A percentile compares a stretch with the other conserved stretches of the same genome.
These are phyloP conservation scores for Xylaria digitata DNA, from an alignment of 2,329 filamentous ascomycete species.

Conservation along the genomic window DNA sequence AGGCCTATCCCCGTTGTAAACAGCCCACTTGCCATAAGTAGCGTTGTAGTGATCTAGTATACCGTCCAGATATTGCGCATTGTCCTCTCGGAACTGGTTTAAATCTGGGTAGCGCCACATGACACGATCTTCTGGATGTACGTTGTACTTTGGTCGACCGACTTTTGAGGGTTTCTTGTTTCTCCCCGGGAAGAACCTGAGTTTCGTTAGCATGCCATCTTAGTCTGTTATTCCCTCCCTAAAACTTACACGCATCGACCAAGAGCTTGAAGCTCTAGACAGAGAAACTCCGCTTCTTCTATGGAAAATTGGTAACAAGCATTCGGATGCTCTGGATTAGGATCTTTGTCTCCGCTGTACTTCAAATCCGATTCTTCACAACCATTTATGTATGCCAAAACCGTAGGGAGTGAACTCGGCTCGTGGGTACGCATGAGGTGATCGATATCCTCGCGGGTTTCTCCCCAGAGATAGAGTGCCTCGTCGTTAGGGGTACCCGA, in stretches of 20 bases:
- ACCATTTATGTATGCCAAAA: slow-evolving; percentile 48
- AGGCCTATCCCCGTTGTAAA: slow-evolving; percentile 24
- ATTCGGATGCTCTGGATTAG: slow-evolving; percentile 43
- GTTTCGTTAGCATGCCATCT: slow-evolving; percentile 33
- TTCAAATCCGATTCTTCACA: slow-evolving; percentile 33
- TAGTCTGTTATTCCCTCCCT: neutral
- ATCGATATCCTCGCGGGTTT: slow-evolving; percentile 13
- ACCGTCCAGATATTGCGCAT: slow-evolving; percentile 22
- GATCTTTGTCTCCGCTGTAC: slow-evolving; percentile 12
- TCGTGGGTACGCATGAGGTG: slow-evolving; percentile 9
- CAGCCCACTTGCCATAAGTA: slow-evolving; percentile 32
- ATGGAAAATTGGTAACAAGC: slow-evolving; percentile 47
- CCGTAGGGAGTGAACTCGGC: slow-evolving; percentile 35
- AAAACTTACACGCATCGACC: slow-evolving; percentile 47
- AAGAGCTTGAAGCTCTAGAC: slow-evolving; percentile 35
- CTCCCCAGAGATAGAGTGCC: slow-evolving; percentile 31
- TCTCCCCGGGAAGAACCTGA: slow-evolving; percentile 32
- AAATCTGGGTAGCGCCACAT: slow-evolving; percentile 44
- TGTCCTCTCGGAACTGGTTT: slow-evolving; percentile 3
- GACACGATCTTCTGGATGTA: slow-evolving; percentile 49
- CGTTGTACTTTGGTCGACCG: slow-evolving; percentile 38
- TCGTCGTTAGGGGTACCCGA: slow-evolving; percentile 29
- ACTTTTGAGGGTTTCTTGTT: slow-evolving; percentile 30
- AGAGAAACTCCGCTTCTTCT: slow-evolving; percentile 40
- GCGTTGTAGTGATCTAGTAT: slow-evolving; percentile 34